Base-by-base conservation (phyloP, 106 monocot genomes). In the Triglochin maritima region DNA sequence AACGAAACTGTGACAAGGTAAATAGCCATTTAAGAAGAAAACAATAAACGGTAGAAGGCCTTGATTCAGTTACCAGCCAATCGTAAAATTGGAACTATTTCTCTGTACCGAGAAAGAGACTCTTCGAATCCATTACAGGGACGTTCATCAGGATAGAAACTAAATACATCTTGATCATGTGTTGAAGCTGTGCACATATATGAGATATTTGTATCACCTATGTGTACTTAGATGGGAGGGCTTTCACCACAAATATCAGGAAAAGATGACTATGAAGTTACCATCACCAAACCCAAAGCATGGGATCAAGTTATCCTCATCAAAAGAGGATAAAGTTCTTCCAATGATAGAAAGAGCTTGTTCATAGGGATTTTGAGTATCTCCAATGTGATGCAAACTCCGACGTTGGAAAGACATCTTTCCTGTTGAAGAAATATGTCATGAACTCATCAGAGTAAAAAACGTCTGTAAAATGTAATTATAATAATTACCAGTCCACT, bases 241-340 rank as follows among this genome's bases (percentile, higher is more conserved):
- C 41, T 9, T 15, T 61, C 55, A 44, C 14, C 49, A 44, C 47
- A 46, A 65, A 46, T 9, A 50, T 56, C 14, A 49, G 4, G 3
- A 52, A 44, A 72, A 29, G 0, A 53, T 16, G 13, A 14, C 49
- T 7, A 52, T 52, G 52, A 60, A 52, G 29, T 72, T 84, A 93
- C 93, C 89, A 79, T 93, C 93, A 65, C 93, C 93, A 76, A 93
- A 93, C n/a, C 93, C 93, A 78, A 84, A 93, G 60, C 93, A 93
- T 46, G 93, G 93, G 46, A 93, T 93, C 50, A 83, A 59, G 59
- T 93, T 86, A 72, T 93, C 93, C 47, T 93, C 93, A 63, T 89
- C 93, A 77, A 93, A 93, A 66, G 70, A 71, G 53, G 93, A 86
- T 42, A 93, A 47, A 45, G 89, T 93, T 63, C 62, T 77, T 50